Conservation (phyloP, 2,329 filamentous ascomycete genomes). For the Oidium heveae region DNA sequence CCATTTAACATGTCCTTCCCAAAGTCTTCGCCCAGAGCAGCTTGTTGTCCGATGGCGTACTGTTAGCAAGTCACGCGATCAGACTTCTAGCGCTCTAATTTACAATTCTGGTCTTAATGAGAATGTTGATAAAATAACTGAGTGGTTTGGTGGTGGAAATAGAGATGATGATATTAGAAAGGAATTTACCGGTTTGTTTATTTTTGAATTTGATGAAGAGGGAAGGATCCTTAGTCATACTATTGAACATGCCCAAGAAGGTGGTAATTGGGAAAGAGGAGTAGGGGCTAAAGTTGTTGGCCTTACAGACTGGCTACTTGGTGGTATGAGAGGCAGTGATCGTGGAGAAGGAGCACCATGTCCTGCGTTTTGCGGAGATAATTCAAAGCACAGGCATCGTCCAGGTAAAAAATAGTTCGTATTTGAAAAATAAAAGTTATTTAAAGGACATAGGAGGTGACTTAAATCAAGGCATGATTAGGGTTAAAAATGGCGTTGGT, state of each 20-base stretch:
- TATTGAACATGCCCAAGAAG: slow-evolving; percentile 78
- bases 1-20: slow-evolving; percentile 7
- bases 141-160: slow-evolving; percentile 20
- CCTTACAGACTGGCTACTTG: slow-evolving; percentile 82
- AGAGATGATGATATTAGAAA: slow-evolving; percentile 32
- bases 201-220: slow-evolving; percentile 82
- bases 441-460: not conserved
- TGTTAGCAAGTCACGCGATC: slow-evolving; percentile 21
- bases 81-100: slow-evolving; percentile 19
- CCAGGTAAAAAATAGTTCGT: not conserved
- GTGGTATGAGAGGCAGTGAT: slow-evolving; percentile 34
- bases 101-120: slow-evolving; percentile 19
- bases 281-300: slow-evolving; percentile 66
- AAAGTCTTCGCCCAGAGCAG: slow-evolving; percentile 34
- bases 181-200: slow-evolving; percentile 75
- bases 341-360: slow-evolving; percentile 10
- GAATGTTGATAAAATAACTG: slow-evolving; percentile 26
- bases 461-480: not conserved
- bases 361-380: slow-evolving; percentile 9
- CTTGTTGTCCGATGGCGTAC: slow-evolving; percentile 82
- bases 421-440: not conserved
- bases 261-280: slow-evolving; percentile 57
- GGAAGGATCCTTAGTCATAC: slow-evolving; percentile 69
- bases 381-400: not conserved
- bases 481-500: not conserved